Percentiles rank a stretch among this genome's conserved stretches.
Conservation (phyloP, 129 eudicot species). For the Erigeron canadensis region DNA sequence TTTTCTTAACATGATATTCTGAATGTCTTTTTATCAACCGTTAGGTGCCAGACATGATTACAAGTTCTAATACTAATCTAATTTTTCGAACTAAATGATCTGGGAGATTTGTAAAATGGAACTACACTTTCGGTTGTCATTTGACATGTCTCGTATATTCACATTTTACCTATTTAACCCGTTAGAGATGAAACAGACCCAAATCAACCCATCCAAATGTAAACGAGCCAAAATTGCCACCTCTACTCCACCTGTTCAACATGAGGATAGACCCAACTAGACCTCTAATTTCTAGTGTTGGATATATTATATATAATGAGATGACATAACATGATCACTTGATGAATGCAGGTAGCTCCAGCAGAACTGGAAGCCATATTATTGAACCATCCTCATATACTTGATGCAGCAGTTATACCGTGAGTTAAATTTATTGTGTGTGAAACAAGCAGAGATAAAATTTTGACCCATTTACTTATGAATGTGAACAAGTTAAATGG, state of each 20-base stretch:
- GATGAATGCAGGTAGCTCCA: constrained; percentile 74
- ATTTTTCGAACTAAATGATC: too few species aligned
- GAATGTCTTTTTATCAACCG: too few species aligned
- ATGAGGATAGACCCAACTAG: background rate
- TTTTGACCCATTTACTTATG: constrained; percentile 1
- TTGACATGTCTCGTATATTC: too few species aligned
- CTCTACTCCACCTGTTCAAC: background rate
- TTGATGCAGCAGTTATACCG: constrained; percentile 85
- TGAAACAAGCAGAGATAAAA: constrained; percentile 1
- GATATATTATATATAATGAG: background rate
- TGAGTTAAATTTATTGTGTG: constrained; percentile 22
- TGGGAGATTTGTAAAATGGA: too few species aligned
- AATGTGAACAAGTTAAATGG: too few species aligned
- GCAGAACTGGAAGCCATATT: constrained; percentile 83
- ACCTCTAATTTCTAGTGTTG: background rate
- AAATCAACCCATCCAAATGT: too few species aligned
- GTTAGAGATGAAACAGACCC: too few species aligned
- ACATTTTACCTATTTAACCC: too few species aligned
- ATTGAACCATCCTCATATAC: constrained; percentile 55
- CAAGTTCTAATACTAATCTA: too few species aligned
- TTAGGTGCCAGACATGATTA: too few species aligned
- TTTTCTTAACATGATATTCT: too few species aligned
- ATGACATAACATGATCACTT: constrained; percentile 14
- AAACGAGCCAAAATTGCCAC: background rate
- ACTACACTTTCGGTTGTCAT: too few species aligned